Evolutionary conservation across 257 asterid genomes (phyloP), one percentile per base, ranked within the genome.

Genomic region (Hygrophila difformis): DNA sequence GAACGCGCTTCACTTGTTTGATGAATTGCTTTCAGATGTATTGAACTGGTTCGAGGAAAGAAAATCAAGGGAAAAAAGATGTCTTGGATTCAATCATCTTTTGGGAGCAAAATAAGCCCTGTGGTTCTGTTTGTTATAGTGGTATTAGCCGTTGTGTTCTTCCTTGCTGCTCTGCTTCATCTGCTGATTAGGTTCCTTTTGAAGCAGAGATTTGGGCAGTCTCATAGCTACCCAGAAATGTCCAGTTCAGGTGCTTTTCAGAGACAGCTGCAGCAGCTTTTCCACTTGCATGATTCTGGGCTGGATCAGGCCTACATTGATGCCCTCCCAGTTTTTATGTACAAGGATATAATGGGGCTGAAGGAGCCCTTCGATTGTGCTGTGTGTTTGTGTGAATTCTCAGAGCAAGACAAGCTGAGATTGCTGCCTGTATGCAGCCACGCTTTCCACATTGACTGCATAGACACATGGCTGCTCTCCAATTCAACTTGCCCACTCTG

Each of bases 401-500:
- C 72, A 7, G 74, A 62, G 19, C 63, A 68, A 52, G 84, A 76
- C 40, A 61, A 65, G 38, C 39, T 76, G 37, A 72, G 84, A 62
- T 39, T 76, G 45, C 57, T 76, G 12, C 84, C 84, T 7, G 16
- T 65, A 14, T 76, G 84, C 54, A 39, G 80, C 45, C 84, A 76
- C 60, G 84, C 84, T 22, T 76, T 76, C 56, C 84, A 76, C 49
- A 50, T 76, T 9, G 87, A 69, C 29, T 89, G 97, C 51, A 89
- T 89, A 55, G 96, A 89, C 44, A 82, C 91, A 7, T 89, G 97
- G 97, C 4, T 89, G 50, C 18, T 84, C 53, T 81, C 97, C 6
- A 89, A 84, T 53, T 81, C 97, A 6, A 67, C 80, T 4, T 89
- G 97, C 31, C 97, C 97, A 6, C 77, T 89, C 23, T 89, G 97